Percentiles rank a stretch among this genome's conserved stretches.
Conservation (phyloP, 257 asterid species). For the Hygrophila difformis region DNA sequence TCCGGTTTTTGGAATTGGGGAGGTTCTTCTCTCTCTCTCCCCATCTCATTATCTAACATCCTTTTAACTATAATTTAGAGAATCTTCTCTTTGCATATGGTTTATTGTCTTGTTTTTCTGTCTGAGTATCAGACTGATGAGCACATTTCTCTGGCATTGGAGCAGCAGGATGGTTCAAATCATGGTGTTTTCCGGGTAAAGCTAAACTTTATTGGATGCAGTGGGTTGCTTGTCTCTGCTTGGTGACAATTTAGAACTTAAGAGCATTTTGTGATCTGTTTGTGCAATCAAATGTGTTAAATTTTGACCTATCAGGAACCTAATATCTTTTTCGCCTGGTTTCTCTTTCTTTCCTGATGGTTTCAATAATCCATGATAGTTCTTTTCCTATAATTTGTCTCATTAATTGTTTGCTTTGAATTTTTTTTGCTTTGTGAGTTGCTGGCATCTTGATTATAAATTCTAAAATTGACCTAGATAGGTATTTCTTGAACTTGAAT, state of each 20-base stretch:
- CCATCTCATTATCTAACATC: not conserved
- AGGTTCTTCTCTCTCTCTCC: constrained; percentile 32
- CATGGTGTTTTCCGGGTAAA: constrained; percentile 30
- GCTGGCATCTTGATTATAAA: too few species aligned
- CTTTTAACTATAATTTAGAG: too few species aligned
- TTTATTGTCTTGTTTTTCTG: constrained; percentile 2
- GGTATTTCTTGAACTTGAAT: too few species aligned
- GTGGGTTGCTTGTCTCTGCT: constrained; percentile 29
- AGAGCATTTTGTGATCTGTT: not conserved
- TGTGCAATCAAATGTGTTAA: not conserved
- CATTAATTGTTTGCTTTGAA: too few species aligned
- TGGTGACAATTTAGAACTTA: constrained; percentile 1
- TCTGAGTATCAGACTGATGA: constrained; percentile 45
- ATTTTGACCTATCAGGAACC: too few species aligned
- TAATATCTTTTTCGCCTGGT: too few species aligned
- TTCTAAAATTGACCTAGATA: too few species aligned
- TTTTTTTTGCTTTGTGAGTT: too few species aligned
- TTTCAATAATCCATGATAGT: too few species aligned
- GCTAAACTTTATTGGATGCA: constrained; percentile 25
- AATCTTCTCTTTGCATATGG: not conserved
- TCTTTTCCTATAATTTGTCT: too few species aligned
- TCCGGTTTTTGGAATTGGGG: constrained; percentile 36
- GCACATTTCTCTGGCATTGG: constrained; percentile 44
- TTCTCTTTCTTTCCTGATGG: too few species aligned
- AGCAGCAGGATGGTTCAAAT: constrained; percentile 34